A percentile compares a stretch with the other conserved stretches of the same genome.
phyloP scores from a whole-genome alignment of 345 rosid genomes.

The Euphorbia lathyris region DNA sequence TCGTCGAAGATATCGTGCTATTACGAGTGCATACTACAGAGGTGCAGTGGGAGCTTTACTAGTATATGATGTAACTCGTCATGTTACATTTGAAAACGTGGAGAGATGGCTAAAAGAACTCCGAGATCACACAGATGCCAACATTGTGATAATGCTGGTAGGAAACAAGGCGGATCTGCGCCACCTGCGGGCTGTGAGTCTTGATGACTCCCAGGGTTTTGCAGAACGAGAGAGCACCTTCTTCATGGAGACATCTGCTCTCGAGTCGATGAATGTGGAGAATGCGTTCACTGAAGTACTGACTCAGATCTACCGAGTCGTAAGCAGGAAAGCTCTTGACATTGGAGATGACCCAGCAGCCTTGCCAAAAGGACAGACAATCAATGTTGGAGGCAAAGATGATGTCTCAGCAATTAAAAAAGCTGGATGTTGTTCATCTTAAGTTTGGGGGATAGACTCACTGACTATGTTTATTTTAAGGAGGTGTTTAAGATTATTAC shows the following conservation, averaged over 20 bases:
- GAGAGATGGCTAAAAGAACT: slow-evolving; percentile 36
- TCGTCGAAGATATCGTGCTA: slow-evolving; percentile 25
- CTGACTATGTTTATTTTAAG: background rate
- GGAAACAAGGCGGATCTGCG: slow-evolving; percentile 36
- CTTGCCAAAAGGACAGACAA: slow-evolving; percentile 30
- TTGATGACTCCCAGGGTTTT: slow-evolving; percentile 24
- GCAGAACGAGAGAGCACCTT: slow-evolving; percentile 29
- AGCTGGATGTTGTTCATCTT: slow-evolving; percentile 29
- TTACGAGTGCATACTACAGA: slow-evolving; percentile 33
- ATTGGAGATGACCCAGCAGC: slow-evolving; percentile 28
- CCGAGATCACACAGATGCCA: slow-evolving; percentile 32
- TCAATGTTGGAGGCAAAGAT: slow-evolving; percentile 30
- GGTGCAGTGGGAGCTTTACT: slow-evolving; percentile 35
- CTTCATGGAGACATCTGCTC: slow-evolving; percentile 38
- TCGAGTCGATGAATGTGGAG: slow-evolving; percentile 32
- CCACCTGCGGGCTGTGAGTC: slow-evolving; percentile 28
- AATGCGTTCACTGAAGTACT: slow-evolving; percentile 33
- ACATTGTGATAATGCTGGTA: slow-evolving; percentile 35
- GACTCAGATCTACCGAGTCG: slow-evolving; percentile 29
- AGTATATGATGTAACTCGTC: slow-evolving; percentile 34
- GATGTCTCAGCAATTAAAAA: slow-evolving; percentile 32
- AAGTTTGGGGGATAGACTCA: background rate
- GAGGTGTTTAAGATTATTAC: background rate
- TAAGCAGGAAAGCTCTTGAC: slow-evolving; percentile 34
- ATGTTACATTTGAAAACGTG: slow-evolving; percentile 32